Evolutionary conservation across 2,329 filamentous ascomycete genomes (phyloP).

Genomic region (Chrysoporthe austroafricana): DNA sequence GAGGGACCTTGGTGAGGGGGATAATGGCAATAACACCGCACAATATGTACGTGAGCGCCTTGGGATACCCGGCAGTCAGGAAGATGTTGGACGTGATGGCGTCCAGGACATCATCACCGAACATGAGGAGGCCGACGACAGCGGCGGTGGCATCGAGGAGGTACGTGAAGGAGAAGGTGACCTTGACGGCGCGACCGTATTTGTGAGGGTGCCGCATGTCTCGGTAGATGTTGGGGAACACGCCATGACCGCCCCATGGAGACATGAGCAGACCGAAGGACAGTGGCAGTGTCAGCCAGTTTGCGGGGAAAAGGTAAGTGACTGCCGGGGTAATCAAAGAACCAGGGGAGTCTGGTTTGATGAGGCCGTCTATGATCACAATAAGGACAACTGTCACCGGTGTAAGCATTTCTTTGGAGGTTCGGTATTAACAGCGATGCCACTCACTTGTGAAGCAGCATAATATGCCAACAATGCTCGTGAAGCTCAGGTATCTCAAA

Average conservation of each 20-base stretch:
- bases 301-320: constrained; percentile 81
- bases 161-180: constrained; percentile 86
- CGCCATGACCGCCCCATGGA: constrained; percentile 65
- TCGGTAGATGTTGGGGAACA: constrained; percentile 77
- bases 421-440: neutral
- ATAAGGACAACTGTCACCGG: constrained; percentile 73
- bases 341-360: constrained; percentile 78
- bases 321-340: constrained; percentile 79
- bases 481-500: constrained; percentile 82
- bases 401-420: neutral
- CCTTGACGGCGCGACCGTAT: constrained; percentile 73
- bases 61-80: constrained; percentile 72
- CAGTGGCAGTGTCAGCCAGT: constrained; percentile 85
- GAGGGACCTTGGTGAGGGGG: constrained; percentile 90
- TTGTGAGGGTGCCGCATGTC: constrained; percentile 78
- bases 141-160: constrained; percentile 81
- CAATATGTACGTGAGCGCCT: constrained; percentile 74
- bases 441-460: constrained; percentile 83
- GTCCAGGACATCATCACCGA: constrained; percentile 84
- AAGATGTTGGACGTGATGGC: constrained; percentile 93
- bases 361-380: constrained; percentile 81
- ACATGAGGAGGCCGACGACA: constrained; percentile 88
- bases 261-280: constrained; percentile 90
- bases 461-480: constrained; percentile 89
- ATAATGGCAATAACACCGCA: constrained; percentile 90